A percentile compares a stretch with the other conserved stretches of the same genome.
These are phyloP conservation scores for Cichorium intybus DNA, from an alignment of 140 eudicot species.

Conservation along the genomic window DNA sequence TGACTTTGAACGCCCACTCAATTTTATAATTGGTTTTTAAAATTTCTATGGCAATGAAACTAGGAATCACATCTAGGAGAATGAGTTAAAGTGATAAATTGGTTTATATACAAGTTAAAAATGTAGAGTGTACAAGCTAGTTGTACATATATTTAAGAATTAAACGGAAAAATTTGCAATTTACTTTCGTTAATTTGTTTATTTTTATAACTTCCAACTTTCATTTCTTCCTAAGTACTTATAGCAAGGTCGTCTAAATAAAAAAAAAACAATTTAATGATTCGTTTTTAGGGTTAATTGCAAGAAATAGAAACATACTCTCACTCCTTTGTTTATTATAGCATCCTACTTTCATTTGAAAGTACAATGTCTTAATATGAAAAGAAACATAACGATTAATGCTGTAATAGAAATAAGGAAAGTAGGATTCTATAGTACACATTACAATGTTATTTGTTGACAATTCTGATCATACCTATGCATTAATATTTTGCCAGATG, in stretches of 20 bases:
- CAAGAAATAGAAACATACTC: too few relatives aligned
- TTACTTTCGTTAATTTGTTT: neutral
- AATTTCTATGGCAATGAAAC: neutral
- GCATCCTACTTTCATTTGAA: too few relatives aligned
- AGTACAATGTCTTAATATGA: neutral
- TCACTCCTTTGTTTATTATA: too few relatives aligned
- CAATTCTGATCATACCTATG: neutral
- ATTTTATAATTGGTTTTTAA: neutral
- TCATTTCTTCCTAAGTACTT: neutral
- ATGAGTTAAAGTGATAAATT: neutral
- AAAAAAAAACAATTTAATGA: too few relatives aligned
- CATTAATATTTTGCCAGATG: conserved; percentile 45
- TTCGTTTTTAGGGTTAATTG: too few relatives aligned
- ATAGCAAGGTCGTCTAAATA: too few relatives aligned
- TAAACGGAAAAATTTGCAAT: neutral
- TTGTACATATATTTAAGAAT: neutral
- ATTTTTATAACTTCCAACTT: neutral
- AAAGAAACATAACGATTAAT: neutral
- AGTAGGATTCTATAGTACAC: too few relatives aligned
- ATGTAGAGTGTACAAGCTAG: neutral
- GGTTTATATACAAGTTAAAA: neutral
- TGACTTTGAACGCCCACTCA: neutral
- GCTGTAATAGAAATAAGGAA: too few relatives aligned
- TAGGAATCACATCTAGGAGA: neutral
- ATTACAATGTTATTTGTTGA: too few relatives aligned